These are phyloP conservation scores for Lactifluus subvellereus DNA, from an alignment of 768 basidiomycete genomes.

Conservation along the genomic window DNA sequence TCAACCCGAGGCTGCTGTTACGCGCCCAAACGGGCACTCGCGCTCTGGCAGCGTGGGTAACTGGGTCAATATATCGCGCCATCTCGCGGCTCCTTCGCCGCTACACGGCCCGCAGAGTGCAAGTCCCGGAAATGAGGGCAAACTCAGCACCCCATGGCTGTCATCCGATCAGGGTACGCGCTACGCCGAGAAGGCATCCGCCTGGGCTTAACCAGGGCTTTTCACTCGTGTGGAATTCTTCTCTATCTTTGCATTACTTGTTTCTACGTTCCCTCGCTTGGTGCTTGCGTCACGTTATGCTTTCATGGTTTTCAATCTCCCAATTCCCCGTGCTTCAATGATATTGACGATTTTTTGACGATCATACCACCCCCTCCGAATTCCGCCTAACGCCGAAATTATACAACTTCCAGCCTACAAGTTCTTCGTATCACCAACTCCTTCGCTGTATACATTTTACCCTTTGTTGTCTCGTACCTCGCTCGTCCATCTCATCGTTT, in stretches of 20 bases:
- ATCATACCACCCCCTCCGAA: slow-evolving; percentile 1
- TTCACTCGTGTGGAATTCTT: background rate
- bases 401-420: slow-evolving; percentile 16
- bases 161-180: slow-evolving; percentile 31
- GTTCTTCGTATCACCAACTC: slow-evolving; percentile 7
- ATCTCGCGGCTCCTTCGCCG: slow-evolving; percentile 43
- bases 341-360: slow-evolving; percentile 21
- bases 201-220: slow-evolving; percentile 31
- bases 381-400: slow-evolving; percentile 12
- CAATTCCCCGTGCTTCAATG: slow-evolving; percentile 10
- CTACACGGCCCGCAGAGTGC: slow-evolving; percentile 46
- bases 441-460: slow-evolving; percentile 21
- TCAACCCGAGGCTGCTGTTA: slow-evolving; percentile 37
- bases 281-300: slow-evolving; percentile 18
- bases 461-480: slow-evolving; percentile 16
- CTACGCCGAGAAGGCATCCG: slow-evolving; percentile 57
- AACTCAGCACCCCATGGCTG: slow-evolving; percentile 54
- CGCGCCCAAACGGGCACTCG: slow-evolving; percentile 56
- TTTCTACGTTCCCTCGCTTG: background rate
- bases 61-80: slow-evolving; percentile 61
- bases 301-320: slow-evolving; percentile 10
- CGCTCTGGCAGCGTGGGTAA: slow-evolving; percentile 79
- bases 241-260: slow-evolving; percentile 11
- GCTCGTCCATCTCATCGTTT: slow-evolving; percentile 26
- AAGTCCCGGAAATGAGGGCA: slow-evolving; percentile 53